These are phyloP conservation scores for Cyberlindnera mississippiensis DNA, from an alignment of 805 yeast genomes.

Conservation along the genomic window DNA sequence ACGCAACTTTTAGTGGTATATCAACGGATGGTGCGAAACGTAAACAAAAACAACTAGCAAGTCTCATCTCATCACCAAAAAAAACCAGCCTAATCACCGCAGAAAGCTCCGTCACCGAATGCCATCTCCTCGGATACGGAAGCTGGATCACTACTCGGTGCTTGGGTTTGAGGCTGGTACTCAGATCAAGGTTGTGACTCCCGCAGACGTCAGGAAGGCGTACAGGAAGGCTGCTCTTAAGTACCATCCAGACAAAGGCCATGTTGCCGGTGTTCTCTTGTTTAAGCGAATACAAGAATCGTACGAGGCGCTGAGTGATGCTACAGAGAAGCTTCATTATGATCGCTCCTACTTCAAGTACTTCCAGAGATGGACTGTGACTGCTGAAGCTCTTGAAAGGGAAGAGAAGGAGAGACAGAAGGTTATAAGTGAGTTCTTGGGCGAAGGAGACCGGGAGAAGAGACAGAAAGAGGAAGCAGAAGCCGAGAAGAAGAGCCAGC, in stretches of 20 bases:
- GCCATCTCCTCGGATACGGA: background rate
- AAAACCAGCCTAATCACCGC: no score
- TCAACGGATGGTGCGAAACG: no score
- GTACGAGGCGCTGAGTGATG: conserved; percentile 14
- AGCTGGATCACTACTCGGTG: conserved; percentile 52
- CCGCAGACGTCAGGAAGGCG: conserved; percentile 62
- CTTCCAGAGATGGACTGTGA: conserved; percentile 10
- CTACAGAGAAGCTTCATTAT: background rate
- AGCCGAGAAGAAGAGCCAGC: conserved; percentile 1
- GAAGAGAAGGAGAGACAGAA: conserved; percentile 3
- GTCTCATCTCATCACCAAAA: no score
- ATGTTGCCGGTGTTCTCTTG: conserved; percentile 14
- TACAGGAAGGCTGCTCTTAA: conserved; percentile 65
- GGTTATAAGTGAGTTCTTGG: background rate
- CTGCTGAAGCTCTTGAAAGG: conserved; percentile 5
- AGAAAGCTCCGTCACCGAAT: no score
- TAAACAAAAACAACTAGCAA: no score
- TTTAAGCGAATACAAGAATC: conserved; percentile 20
- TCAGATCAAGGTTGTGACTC: conserved; percentile 33
- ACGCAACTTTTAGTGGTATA: no score
- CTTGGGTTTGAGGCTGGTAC: conserved; percentile 47
- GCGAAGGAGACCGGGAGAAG: background rate
- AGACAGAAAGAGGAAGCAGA: background rate
- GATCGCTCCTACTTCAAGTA: conserved; percentile 18
- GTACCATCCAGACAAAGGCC: conserved; percentile 78